Percentiles rank a stretch among this genome's conserved stretches.
These are phyloP conservation scores for Craterostigma plantagineum DNA, from an alignment of 257 asterid genomes.

Conservation along the genomic window DNA sequence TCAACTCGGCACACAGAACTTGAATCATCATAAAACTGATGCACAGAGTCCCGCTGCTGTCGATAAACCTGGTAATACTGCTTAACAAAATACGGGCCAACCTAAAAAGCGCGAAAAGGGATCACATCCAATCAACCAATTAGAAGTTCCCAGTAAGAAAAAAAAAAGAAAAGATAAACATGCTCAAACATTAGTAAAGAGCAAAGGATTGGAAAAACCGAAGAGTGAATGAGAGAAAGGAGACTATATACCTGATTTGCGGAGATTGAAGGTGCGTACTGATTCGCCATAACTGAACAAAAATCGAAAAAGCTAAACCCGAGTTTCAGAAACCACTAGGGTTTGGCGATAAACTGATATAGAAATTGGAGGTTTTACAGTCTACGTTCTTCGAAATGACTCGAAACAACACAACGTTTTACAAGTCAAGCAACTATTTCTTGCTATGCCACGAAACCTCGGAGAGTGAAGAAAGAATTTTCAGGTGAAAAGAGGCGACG, in stretches of 20 bases:
- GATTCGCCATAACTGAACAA: constrained; percentile 17
- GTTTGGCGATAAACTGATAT: too few species aligned
- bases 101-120: constrained; percentile 15
- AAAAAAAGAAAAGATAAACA: not conserved
- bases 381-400: too few species aligned
- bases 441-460: too few species aligned
- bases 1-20: constrained; percentile 59
- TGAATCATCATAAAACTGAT: constrained; percentile 61
- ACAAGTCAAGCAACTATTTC: too few species aligned
- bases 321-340: constrained; percentile 1
- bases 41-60: constrained; percentile 40
- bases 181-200: not conserved
- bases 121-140: not conserved
- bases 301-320: constrained; percentile 10
- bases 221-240: not conserved
- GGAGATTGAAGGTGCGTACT: constrained; percentile 17
- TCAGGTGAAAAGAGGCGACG: too few species aligned
- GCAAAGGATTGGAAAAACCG: not conserved
- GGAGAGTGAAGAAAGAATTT: too few species aligned
- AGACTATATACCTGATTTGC: constrained; percentile 18
- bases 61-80: constrained; percentile 69
- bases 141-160: not conserved
- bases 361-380: too few species aligned
- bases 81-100: constrained; percentile 71
- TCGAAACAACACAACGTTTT: too few species aligned